Evolutionary conservation across 768 basidiomycete species (phyloP), one percentile per base, ranked within the genome.

Genomic region (Pleurotus giganteus): DNA sequence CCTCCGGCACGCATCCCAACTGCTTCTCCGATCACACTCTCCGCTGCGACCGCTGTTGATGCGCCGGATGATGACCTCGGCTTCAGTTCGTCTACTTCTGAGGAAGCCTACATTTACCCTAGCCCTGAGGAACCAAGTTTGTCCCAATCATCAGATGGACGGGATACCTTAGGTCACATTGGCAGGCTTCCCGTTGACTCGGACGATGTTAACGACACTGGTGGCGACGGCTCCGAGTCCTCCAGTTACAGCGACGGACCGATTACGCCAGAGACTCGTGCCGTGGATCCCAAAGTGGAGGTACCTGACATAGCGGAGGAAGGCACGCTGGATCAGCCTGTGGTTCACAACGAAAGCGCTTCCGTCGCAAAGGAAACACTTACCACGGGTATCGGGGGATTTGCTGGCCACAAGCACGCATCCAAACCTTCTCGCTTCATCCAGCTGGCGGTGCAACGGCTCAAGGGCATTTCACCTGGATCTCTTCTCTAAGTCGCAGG

Each of bases 191-290:
- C 58, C 47, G 50, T 60, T 46, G 58, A 60, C 39, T 37, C 58
- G 13, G 57, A 57, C 57, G 47, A 56, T 46, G 43, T 57, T 62
- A 41, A 54, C 45, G 21, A 57, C 56, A 57, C 61, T 31, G 65
- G 62, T 39, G 63, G 47, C 26, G 67, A 66, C 63, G 21, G 58
- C 58, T 42, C 70, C 72, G 8, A 66, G 61, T 37, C 31, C 15
- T 63, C 67, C 27, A 72, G 71, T 23, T 72, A 73, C n/a, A 78
- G 75, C 54, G 70, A 69, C 52, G 78, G 77, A 27, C 80, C 78
- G 23, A 72, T 77, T 55, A 83, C 81, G 9, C 81, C 81, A 42
- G 72, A 71, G 36, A 73, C 75, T 12, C 63, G 67, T 47, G 62
- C 80, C 15, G 60, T 68, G 8, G 74, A 77, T 45, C 75, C 74